phyloP scores from a whole-genome alignment of 1,284 basidiomycete genomes.

The Moniliophthora roreri region DNA sequence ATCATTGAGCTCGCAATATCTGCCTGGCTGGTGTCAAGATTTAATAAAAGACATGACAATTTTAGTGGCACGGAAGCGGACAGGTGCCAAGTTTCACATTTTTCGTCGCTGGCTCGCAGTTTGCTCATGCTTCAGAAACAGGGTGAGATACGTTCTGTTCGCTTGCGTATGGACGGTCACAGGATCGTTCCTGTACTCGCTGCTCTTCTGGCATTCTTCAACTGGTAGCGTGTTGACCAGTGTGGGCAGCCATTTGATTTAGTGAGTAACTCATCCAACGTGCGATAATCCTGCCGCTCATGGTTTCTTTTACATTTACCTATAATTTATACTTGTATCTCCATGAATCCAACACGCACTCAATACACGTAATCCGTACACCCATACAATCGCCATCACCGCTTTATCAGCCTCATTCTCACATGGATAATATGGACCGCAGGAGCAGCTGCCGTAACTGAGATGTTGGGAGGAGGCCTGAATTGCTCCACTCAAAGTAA shows the following conservation, averaged over 20 bases:
- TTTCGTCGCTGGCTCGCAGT: too few species aligned
- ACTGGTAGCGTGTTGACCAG: slow-evolving; percentile 52
- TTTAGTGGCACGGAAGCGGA: slow-evolving; percentile 50
- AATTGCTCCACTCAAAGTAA: slow-evolving; percentile 45
- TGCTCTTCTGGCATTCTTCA: slow-evolving; percentile 51
- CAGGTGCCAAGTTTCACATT: too few species aligned
- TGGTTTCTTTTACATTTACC: background rate
- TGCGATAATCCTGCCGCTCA: background rate
- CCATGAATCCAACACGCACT: too few species aligned
- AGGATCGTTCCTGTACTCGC: slow-evolving; percentile 49
- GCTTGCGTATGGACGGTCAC: slow-evolving; percentile 67
- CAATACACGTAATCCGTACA: background rate
- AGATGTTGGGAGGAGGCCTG: slow-evolving; percentile 61
- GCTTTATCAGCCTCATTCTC: slow-evolving; percentile 47
- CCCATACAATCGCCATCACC: too few species aligned
- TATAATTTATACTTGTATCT: too few species aligned
- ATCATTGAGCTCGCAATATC: slow-evolving; percentile 69
- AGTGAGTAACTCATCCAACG: slow-evolving; percentile 41
- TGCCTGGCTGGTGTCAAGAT: slow-evolving; percentile 64
- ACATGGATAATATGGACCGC: slow-evolving; percentile 76
- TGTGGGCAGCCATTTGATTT: slow-evolving; percentile 60
- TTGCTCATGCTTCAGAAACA: too few species aligned
- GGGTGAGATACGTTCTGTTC: slow-evolving; percentile 65
- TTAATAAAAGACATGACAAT: slow-evolving; percentile 55
- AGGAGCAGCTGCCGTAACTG: slow-evolving; percentile 65